These are phyloP conservation scores for Abortiporus biennis DNA, from an alignment of 1,284 basidiomycete species.

Conservation along the genomic window DNA sequence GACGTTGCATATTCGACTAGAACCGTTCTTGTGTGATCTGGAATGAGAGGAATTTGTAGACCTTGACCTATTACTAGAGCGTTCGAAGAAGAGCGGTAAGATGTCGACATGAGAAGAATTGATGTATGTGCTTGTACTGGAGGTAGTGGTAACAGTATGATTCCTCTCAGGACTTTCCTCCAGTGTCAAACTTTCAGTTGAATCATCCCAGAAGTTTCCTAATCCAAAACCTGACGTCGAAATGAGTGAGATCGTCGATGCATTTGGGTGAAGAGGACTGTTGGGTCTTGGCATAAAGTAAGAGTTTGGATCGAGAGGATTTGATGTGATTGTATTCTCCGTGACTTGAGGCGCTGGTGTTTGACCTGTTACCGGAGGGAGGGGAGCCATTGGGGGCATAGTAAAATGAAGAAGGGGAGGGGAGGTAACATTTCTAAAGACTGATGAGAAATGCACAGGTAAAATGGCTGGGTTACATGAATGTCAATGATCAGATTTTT, in stretches of 20 bases:
- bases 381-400: slow-evolving; percentile 57
- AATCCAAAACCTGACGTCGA: background rate
- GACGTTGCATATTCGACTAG: background rate
- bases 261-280: background rate
- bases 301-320: slow-evolving; percentile 7
- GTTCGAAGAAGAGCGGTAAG: too few species aligned
- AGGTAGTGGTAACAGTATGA: too few species aligned
- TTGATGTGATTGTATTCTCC: slow-evolving; percentile 7
- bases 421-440: slow-evolving; percentile 54
- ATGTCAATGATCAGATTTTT: background rate
- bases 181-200: too few species aligned
- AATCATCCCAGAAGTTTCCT: too few species aligned
- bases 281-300: slow-evolving; percentile 2
- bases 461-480: slow-evolving; percentile 41
- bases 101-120: too few species aligned
- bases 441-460: slow-evolving; percentile 60
- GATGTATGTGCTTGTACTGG: too few species aligned
- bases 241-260: background rate
- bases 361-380: slow-evolving; percentile 31
- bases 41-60: too few species aligned
- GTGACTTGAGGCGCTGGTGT: background rate
- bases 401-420: slow-evolving; percentile 55
- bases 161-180: too few species aligned
- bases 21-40: too few species aligned
- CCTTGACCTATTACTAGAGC: background rate